Base-by-base conservation (phyloP, 1,284 basidiomycete species). In the Cryptococcus hybrid region DNA sequence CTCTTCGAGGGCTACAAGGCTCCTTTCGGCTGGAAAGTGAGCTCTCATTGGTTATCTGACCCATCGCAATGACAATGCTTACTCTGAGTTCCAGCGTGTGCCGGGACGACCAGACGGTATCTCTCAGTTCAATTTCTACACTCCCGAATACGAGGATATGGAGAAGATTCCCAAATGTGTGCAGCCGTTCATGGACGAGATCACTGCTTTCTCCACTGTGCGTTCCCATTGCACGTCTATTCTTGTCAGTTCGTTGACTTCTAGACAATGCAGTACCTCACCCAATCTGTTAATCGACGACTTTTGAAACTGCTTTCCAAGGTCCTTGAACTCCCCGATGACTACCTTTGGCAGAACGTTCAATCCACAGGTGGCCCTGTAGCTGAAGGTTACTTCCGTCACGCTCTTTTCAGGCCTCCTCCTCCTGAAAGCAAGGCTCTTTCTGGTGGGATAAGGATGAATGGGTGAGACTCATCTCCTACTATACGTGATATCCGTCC, bases 81-180 rank as follows among this genome's bases (percentile, higher is more conserved):
- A 59, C 3, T 30, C 30, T 4, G 30, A 70, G 46, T 1, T 12
- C 36, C 18, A 52, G 51, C 53, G 73, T 74, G 58, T 70, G 74
- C 55, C 51, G 34, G 60, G 57, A 13, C 59, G 52, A n/a, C 42
- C 48, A 12, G 76, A 78, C 56, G 63, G 75, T 1, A 78, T 78
- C 54, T 74, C 74, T 54, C 77, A 79, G 57, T 71, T 79, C 61
- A 79, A 79, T 69, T 74, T 78, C 61, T 78, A 76, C 35, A 65
- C 68, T 8, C 67, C 71, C 36, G 64, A 67, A 37, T 78, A 60
- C 54, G 53, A 63, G 40, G 52, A 59, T 44, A 47, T 55, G 15
- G 52, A 62, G 46, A 55, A 56, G 39, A 51, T 69, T 18, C 69
- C 69, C 3, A 47, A 57, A 8, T 64, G 61, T 40, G 37, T 68